Evolutionary conservation across 106 monocot species (phyloP), one percentile per base, ranked within the genome.

Genomic region (Phalaenopsis aphrodite): DNA sequence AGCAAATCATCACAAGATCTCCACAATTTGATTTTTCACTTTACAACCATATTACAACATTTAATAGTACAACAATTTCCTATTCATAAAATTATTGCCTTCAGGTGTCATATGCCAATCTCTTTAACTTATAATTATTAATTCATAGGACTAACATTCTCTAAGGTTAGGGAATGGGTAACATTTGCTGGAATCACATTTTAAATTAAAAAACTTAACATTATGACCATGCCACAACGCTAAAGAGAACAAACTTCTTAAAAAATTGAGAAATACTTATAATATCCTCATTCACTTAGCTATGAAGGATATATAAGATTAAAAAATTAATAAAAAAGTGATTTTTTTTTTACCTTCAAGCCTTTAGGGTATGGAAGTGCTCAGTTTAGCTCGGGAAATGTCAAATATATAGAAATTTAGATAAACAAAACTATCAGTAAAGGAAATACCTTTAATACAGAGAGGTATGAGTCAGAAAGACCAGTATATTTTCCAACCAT

Each of bases 401-500:
- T 71, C 71, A 71, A 38, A 71, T 11, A 71, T 38, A 71, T 2
- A 71, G 3, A 71, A 71, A 42, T 74, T 42, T 17, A 43, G 19
- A 43, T 74, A 45, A 38, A 36, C 14, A 39, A 39, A 14, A 52
- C 52, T 52, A 52, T 38, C 38, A 14, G 30, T 69, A 14, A 76
- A 38, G 39, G 5, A 39, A 58, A 86, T 76, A 91, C 91, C 88
- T 91, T 88, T 72, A 88, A 56, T 6, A 91, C 88, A 81, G 91
- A 91, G 18, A 91, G 83, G 48, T 91, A 91, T 30, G 91, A 83
- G 85, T 91, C 90, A 71, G 86, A 91, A 84, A 91, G 86, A 18
- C 90, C 90, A 61, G 82, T 77, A 56, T 91, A 91, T 52, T 91
- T 91, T 72, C 90, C 90, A 86, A 91, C 90, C 88, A 91, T 76